Percentiles rank a stretch among this genome's conserved stretches.
These are phyloP conservation scores for Carex littledalei DNA, from an alignment of 176 grass and related monocot genomes.

Conservation along the genomic window DNA sequence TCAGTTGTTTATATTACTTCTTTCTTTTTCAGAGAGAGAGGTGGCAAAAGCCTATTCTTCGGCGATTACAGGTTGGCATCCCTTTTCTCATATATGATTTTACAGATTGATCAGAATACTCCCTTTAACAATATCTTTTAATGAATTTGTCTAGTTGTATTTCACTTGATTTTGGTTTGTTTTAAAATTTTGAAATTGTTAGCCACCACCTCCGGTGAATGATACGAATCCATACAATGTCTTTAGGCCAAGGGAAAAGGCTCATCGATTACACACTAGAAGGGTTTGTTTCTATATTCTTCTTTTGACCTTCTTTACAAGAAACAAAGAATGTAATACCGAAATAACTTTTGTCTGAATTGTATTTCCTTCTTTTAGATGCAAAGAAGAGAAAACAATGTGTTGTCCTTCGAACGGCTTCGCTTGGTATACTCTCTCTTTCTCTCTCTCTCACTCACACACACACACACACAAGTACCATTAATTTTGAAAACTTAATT, in stretches of 20 bases:
- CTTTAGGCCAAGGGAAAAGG: constrained; percentile 97
- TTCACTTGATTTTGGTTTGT: constrained; percentile 23
- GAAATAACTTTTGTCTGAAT: constrained; percentile 1
- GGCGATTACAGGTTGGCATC: constrained; percentile 73
- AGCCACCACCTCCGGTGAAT: constrained; percentile 92
- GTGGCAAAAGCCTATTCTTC: constrained; percentile 98
- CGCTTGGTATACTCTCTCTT: constrained; percentile 44
- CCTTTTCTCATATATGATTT: constrained; percentile 18
- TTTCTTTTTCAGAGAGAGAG: constrained; percentile 67
- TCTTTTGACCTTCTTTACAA: not conserved
- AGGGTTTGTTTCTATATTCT: constrained; percentile 50
- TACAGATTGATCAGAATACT: not conserved
- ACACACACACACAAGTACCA: not conserved
- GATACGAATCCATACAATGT: constrained; percentile 99
- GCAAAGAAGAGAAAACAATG: constrained; percentile 98
- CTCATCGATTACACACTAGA: constrained; percentile 90
- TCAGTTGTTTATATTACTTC: constrained; percentile 13
- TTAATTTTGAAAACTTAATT: not conserved
- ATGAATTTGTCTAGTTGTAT: constrained; percentile 15
- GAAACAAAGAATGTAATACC: not conserved
- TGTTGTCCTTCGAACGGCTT: constrained; percentile 90
- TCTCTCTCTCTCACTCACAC: not conserved
- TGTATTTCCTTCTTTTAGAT: constrained; percentile 56
- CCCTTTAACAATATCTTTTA: not conserved
- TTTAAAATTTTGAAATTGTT: constrained; percentile 27